Base-by-base conservation (phyloP, 1,139 yeast species). In the Candida gigantensis region DNA sequence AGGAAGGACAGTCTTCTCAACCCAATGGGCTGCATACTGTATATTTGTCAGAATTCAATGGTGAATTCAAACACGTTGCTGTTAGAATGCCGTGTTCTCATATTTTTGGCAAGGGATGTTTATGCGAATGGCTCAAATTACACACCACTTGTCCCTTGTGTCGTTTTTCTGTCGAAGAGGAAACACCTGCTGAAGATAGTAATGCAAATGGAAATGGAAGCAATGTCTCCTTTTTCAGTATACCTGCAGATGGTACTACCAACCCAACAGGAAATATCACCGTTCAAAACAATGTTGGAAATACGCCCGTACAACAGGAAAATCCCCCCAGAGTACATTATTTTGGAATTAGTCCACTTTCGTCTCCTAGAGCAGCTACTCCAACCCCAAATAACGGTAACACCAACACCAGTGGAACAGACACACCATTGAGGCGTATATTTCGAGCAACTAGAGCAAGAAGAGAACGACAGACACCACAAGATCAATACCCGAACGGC, bases 91-190 rank as follows among this genome's bases (percentile, higher is more conserved):
- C 96, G 0, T 90, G 97, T 59, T 79, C 79, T 7, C 96, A 86
- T 53, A 53, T 77, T 1, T 86, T 87, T 63, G 95, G 96, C 4
- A 72, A 77, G 44, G 73, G 74, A 18, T 88, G 97, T 61, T 63
- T 86, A 27, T 72, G 67, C 43, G 84, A 81, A 47, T 88, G 97
- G 97, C 74, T 88, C 36, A 70, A 72, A 42, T 65, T 71, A 32
- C 78, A 83, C 41, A 68, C 77, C 23, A 77, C 87, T 1, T 88
- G 97, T 57, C 97, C 97, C 0, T 63, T 87, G 37, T 88, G 97
- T 53, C 76, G 96, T 41, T 64, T 64, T 18, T 66, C 74, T 2
- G 76, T 84, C 18, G 42, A 36, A 6, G 49, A 47, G 15, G 75
- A 72, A 5, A 45, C 42, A 18, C 19, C 7, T 10, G 24, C 39